These are phyloP conservation scores for Actinomucor elegans DNA, from an alignment of 371 early-diverging fungal species.

Conservation along the genomic window DNA sequence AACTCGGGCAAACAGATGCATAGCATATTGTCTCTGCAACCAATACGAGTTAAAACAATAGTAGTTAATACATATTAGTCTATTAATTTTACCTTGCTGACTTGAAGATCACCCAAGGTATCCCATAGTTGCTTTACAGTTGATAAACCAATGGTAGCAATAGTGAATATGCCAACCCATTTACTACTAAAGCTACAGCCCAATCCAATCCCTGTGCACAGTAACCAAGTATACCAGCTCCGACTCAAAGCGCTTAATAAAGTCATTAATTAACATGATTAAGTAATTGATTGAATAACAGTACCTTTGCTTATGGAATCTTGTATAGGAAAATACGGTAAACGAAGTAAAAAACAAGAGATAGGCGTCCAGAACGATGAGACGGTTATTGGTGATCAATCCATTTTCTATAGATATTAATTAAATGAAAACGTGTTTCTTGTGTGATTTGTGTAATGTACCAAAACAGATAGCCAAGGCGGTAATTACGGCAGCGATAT, in stretches of 20 bases:
- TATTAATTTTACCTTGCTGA: slow-evolving; percentile 45
- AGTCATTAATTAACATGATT: no score
- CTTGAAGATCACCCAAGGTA: slow-evolving; percentile 68
- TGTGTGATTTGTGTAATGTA: slow-evolving; percentile 18
- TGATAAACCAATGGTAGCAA: slow-evolving; percentile 84
- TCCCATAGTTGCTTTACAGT: slow-evolving; percentile 90
- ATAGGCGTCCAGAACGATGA: slow-evolving; percentile 90
- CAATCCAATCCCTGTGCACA: slow-evolving; percentile 69
- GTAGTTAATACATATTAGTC: not conserved
- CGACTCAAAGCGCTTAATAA: slow-evolving; percentile 57
- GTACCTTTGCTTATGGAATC: slow-evolving; percentile 67
- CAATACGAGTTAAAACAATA: not conserved
- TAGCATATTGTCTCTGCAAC: slow-evolving; percentile 54
- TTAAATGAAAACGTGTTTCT: slow-evolving; percentile 8
- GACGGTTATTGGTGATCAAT: slow-evolving; percentile 83
- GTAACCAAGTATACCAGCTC: slow-evolving; percentile 75
- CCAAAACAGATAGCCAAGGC: slow-evolving; percentile 72
- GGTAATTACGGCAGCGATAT: slow-evolving; percentile 66
- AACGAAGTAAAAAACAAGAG: slow-evolving; percentile 82
- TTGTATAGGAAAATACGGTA: slow-evolving; percentile 74
- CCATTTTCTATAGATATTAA: slow-evolving; percentile 71
- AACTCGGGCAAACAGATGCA: slow-evolving; percentile 68
- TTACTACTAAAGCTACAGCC: slow-evolving; percentile 76
- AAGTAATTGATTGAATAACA: no score
- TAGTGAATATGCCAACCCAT: slow-evolving; percentile 92